Evolutionary conservation across 1,139 yeast genomes (phyloP), one percentile per base, ranked within the genome.

Genomic region (Torulaspora globosa): DNA sequence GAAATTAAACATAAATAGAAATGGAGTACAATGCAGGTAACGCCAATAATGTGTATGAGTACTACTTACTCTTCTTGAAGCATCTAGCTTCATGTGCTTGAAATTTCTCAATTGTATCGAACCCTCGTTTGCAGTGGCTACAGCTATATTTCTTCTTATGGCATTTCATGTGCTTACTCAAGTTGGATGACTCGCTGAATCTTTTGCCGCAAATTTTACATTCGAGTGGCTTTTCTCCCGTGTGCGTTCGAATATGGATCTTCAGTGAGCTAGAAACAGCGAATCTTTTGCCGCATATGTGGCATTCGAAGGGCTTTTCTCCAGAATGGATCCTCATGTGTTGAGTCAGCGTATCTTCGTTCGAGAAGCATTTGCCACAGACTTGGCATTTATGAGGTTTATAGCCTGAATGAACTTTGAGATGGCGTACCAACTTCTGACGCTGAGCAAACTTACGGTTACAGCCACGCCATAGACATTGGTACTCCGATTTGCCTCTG

Each of bases 251-350:
- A 59, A 78, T 63, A 68, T 92, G 98, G 7, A 79, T 79, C 11
- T 76, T 71, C 27, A 78, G 59, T 5, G 82, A 79, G 8, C 79
- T 72, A 24, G 76, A 68, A 2, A 79, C 77, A 1, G 80, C 74
- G 68, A 90, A 89, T 15, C 72, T 64, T 48, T 82, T 79, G 7
- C 79, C 79, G 64, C 97, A 89, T 1, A 76, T 65, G 3, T 72
- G 65, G 66, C 97, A 89, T 51, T 70, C 67, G 46, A 57, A 76
- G 1, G 97, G 97, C 62, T 85, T 86, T 53, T 85, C 97, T 3
- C 97, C 97, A 1, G 96, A 84, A 63, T 92, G 98, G 0, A 79
- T 82, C 39, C 98, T 72, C 67, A 77, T 65, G 65, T 92, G 98
- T 37, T 79, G 82, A 8, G 71, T 70, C 26, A 79, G 61, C 46